Percentiles rank a stretch among this genome's conserved stretches.
Evolutionary conservation across 495 filamentous ascomycete species (phyloP).

Genomic region (Talaromyces wortmannii): DNA sequence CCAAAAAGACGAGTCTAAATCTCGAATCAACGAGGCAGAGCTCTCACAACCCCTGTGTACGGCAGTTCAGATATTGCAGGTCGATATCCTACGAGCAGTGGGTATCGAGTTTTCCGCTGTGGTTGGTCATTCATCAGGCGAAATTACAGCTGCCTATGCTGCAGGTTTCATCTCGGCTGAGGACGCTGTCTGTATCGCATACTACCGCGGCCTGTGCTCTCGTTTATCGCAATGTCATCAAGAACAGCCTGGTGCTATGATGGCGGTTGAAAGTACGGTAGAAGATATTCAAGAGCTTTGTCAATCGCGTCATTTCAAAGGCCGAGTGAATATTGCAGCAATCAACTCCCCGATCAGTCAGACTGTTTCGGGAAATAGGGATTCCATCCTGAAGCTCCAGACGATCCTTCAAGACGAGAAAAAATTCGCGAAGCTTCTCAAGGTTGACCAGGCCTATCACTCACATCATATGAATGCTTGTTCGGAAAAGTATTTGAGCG

Average conservation of each 20-base stretch:
- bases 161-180: constrained; percentile 32
- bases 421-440: constrained; percentile 28
- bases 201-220: constrained; percentile 36
- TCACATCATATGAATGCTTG: constrained; percentile 49
- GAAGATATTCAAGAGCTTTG: constrained; percentile 41
- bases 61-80: constrained; percentile 24
- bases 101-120: constrained; percentile 27
- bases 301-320: constrained; percentile 17
- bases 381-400: constrained; percentile 36
- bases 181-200: constrained; percentile 40
- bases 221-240: constrained; percentile 5
- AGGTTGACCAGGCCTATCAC: constrained; percentile 51
- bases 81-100: constrained; percentile 21
- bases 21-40: constrained; percentile 2
- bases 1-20: neutral
- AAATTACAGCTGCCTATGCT: constrained; percentile 53
- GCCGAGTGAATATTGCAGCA: constrained; percentile 22
- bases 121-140: constrained; percentile 54
- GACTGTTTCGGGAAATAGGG: constrained; percentile 32
- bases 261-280: constrained; percentile 38
- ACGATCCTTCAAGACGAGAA: constrained; percentile 33
- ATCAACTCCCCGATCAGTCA: constrained; percentile 27
- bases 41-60: constrained; percentile 16
- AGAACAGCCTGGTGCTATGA: constrained; percentile 40
- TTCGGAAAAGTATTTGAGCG: too few species aligned